phyloP scores from a whole-genome alignment of 2,329 filamentous ascomycete genomes.

The Phialophora verrucosa region DNA sequence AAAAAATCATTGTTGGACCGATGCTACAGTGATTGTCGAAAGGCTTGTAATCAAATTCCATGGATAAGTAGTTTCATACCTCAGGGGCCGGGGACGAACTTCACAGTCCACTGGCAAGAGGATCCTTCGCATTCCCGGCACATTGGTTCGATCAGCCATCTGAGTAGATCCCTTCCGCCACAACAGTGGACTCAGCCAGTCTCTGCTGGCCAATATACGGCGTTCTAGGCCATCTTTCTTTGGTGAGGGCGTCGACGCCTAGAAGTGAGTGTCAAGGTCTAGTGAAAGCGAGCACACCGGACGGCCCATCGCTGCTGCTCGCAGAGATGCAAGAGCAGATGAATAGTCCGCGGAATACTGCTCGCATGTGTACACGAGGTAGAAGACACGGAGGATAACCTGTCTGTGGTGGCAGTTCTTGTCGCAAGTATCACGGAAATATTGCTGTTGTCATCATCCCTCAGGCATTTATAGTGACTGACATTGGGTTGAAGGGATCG shows the following conservation, averaged over 20 bases:
- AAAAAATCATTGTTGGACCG: neutral
- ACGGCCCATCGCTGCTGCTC: neutral
- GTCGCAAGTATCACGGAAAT: neutral
- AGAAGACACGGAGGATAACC: neutral
- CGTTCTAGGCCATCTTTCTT: neutral
- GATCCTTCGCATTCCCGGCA: neutral
- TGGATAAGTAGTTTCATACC: neutral
- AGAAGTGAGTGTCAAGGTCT: neutral
- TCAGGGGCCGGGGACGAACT: neutral
- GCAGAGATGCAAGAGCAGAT: neutral
- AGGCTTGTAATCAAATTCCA: slow-evolving; percentile 1
- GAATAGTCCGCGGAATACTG: neutral
- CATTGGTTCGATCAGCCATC: neutral
- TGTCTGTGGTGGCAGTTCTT: neutral
- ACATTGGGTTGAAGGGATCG: neutral
- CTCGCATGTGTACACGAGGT: neutral
- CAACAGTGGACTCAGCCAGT: neutral
- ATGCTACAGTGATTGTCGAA: neutral
- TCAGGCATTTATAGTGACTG: neutral
- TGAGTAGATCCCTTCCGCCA: neutral
- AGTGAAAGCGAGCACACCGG: neutral
- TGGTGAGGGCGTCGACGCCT: no score
- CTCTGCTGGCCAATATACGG: neutral
- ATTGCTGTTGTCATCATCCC: neutral
- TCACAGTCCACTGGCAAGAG: neutral